These are phyloP conservation scores for Suillus placidus DNA, from an alignment of 768 basidiomycete species.

Conservation along the genomic window DNA sequence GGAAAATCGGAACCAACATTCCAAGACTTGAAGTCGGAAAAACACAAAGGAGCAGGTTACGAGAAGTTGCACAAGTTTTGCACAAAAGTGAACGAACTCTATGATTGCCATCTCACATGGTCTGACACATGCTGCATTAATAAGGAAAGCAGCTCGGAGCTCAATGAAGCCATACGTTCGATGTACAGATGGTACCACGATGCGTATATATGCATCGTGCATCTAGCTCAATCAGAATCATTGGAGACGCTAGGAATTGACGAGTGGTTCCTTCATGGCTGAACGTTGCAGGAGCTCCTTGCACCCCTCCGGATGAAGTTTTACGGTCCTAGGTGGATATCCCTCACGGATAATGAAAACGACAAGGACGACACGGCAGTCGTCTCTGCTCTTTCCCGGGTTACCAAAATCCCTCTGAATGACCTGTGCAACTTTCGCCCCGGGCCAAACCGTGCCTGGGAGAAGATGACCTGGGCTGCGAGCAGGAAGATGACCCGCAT, in stretches of 20 bases:
- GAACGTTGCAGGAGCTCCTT: slow-evolving; percentile 17
- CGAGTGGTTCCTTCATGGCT: slow-evolving; percentile 21
- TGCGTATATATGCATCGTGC: slow-evolving; percentile 18
- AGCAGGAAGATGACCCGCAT: slow-evolving; percentile 18
- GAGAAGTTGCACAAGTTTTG: slow-evolving; percentile 9
- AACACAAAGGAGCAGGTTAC: neutral
- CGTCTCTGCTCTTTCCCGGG: neutral
- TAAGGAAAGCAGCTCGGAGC: slow-evolving; percentile 20
- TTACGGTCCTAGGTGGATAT: slow-evolving; percentile 15
- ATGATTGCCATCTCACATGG: slow-evolving; percentile 12
- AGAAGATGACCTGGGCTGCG: slow-evolving; percentile 19
- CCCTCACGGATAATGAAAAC: slow-evolving; percentile 1
- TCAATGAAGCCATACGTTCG: slow-evolving; percentile 21
- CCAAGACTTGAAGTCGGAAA: slow-evolving; percentile 4
- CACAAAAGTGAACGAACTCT: slow-evolving; percentile 1
- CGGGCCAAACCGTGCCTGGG: slow-evolving; percentile 10
- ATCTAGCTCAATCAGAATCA: slow-evolving; percentile 9
- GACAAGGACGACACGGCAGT: slow-evolving; percentile 11
- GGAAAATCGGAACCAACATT: slow-evolving; percentile 10
- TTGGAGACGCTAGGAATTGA: slow-evolving; percentile 2
- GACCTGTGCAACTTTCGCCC: slow-evolving; percentile 9
- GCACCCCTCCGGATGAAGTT: slow-evolving; percentile 19
- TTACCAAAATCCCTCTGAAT: slow-evolving; percentile 11
- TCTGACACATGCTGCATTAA: slow-evolving; percentile 20
- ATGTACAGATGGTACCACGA: slow-evolving; percentile 23